Percentiles rank a stretch among this genome's conserved stretches.
Evolutionary conservation across 768 basidiomycete species (phyloP).

Genomic region (Boletus patriciae): DNA sequence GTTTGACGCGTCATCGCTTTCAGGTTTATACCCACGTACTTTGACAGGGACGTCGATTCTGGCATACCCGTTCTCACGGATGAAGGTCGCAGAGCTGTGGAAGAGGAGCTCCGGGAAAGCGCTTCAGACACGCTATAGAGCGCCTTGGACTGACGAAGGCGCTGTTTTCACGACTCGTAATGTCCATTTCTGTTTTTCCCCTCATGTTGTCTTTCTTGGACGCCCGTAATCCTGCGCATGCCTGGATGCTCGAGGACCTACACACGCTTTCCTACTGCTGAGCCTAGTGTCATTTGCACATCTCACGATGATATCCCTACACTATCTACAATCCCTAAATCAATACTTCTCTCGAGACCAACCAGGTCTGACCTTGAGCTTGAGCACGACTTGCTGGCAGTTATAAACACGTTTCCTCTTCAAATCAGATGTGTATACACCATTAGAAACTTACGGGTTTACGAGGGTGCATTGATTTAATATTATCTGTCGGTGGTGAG

Average conservation of each 20-base stretch:
- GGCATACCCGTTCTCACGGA: conserved; percentile 70
- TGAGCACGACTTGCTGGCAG: background rate
- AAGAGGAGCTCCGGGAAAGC: conserved; percentile 58
- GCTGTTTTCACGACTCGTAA: conserved; percentile 8
- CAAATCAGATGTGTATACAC: background rate
- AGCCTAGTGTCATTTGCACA: conserved; percentile 15
- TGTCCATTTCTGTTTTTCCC: conserved; percentile 1
- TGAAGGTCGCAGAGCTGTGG: conserved; percentile 67
- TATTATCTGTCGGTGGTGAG: no score
- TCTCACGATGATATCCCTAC: conserved; percentile 31
- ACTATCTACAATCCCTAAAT: conserved; percentile 21
- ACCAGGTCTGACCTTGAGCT: background rate
- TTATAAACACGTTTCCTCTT: background rate
- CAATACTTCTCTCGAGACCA: background rate
- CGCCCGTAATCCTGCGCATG: background rate
- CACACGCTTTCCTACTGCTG: background rate
- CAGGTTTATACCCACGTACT: conserved; percentile 75
- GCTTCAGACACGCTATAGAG: conserved; percentile 16
- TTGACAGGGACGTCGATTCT: conserved; percentile 63
- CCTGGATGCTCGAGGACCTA: conserved; percentile 8
- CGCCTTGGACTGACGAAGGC: background rate
- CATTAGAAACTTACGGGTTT: background rate
- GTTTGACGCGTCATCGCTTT: background rate
- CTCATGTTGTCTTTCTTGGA: conserved; percentile 12
- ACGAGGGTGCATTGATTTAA: no score